Evolutionary conservation across 2,329 filamentous ascomycete genomes (phyloP).

Genomic region (Grosmannia clavigera): DNA sequence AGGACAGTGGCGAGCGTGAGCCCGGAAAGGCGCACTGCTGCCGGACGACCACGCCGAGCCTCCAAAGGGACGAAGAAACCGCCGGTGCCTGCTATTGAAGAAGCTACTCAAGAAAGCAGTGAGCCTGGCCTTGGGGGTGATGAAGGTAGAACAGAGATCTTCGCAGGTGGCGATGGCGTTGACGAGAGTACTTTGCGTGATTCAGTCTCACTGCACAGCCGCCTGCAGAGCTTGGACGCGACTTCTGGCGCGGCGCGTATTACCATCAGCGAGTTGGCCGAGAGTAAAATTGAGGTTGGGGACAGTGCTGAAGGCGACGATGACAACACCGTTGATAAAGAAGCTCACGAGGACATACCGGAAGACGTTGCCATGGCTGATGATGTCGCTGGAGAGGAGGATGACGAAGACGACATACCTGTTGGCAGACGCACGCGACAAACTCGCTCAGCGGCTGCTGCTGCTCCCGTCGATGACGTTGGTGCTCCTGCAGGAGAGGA

Average conservation of each 20-base stretch:
- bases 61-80: slow-evolving; percentile 37
- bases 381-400: slow-evolving; percentile 24
- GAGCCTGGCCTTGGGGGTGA: slow-evolving; percentile 11
- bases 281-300: background rate
- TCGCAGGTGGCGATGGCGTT: slow-evolving; percentile 7
- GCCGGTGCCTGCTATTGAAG: slow-evolving; percentile 29
- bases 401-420: slow-evolving; percentile 20
- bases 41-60: slow-evolving; percentile 31
- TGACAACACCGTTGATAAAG: background rate
- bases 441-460: slow-evolving; percentile 7
- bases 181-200: slow-evolving; percentile 2
- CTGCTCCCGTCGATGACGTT: background rate
- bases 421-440: slow-evolving; percentile 26
- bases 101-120: slow-evolving; percentile 40
- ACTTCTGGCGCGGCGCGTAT: background rate
- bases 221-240: background rate
- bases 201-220: background rate
- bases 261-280: background rate
- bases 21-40: slow-evolving; percentile 32
- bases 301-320: background rate
- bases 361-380: slow-evolving; percentile 6
- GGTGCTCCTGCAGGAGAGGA: background rate
- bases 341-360: background rate
- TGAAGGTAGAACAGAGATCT: slow-evolving; percentile 25
- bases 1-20: slow-evolving; percentile 42